Evolutionary conservation across 257 asterid genomes (phyloP).

Genomic region (Fraxinus anomala): DNA sequence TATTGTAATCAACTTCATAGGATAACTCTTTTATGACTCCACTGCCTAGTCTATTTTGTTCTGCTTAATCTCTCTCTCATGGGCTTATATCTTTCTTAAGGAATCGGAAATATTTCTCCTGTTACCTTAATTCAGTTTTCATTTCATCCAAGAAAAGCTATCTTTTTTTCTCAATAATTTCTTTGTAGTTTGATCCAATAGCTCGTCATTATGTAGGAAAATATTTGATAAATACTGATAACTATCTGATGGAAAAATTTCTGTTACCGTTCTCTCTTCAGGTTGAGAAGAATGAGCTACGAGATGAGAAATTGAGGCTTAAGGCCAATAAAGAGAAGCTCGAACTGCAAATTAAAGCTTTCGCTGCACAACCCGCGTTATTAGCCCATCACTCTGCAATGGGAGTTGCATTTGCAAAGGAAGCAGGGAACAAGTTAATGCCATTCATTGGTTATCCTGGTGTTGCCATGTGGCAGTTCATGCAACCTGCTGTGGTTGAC

Average conservation of each 20-base stretch:
- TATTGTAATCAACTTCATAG: background rate
- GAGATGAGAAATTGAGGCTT: slow-evolving; percentile 35
- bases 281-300: slow-evolving; percentile 42
- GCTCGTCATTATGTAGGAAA: background rate
- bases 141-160: background rate
- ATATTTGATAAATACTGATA: background rate
- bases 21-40: background rate
- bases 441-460: slow-evolving; percentile 42
- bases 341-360: slow-evolving; percentile 36
- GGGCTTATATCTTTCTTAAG: background rate
- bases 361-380: slow-evolving; percentile 23
- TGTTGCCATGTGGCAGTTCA: slow-evolving; percentile 43
- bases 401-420: slow-evolving; percentile 27
- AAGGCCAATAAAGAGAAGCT: slow-evolving; percentile 34
- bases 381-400: slow-evolving; percentile 26
- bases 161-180: background rate
- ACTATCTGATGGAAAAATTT: background rate
- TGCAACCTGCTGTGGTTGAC: slow-evolving; percentile 40
- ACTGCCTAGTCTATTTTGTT: background rate
- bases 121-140: background rate
- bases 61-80: background rate
- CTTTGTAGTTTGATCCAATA: background rate
- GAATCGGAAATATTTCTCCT: background rate
- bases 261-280: background rate
- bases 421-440: slow-evolving; percentile 33